phyloP scores from a whole-genome alignment of 2,329 filamentous ascomycete genomes.

The Colletotrichum caudatum region DNA sequence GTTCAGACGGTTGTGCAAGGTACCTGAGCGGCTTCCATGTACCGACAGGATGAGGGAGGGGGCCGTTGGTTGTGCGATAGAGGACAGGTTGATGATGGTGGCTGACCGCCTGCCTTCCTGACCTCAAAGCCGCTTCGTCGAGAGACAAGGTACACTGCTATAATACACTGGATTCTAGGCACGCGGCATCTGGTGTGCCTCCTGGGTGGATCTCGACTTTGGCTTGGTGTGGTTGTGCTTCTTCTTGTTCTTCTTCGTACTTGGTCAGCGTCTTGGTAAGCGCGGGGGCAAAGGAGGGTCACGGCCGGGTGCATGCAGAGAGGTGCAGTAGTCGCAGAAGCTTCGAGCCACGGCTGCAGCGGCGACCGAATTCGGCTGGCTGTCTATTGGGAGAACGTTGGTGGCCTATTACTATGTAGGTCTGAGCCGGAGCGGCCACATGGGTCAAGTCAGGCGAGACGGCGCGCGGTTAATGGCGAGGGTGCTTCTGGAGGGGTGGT shows the following conservation, averaged over 20 bases:
- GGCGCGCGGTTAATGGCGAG: not conserved
- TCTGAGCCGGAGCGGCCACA: conserved; percentile 33
- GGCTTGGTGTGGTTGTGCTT: conserved; percentile 9
- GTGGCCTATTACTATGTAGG: not conserved
- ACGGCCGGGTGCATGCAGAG: conserved; percentile 39
- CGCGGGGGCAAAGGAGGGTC: conserved; percentile 25
- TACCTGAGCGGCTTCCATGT: conserved; percentile 33
- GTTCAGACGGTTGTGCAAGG: conserved; percentile 38
- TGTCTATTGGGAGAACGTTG: conserved; percentile 19
- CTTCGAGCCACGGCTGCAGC: conserved; percentile 40
- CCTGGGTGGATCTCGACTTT: conserved; percentile 17
- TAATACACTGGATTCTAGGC: conserved; percentile 9
- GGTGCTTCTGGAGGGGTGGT: conserved; percentile 1
- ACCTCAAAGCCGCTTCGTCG: conserved; percentile 17
- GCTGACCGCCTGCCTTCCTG: conserved; percentile 23
- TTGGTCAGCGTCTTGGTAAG: conserved; percentile 9
- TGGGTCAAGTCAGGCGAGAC: conserved; percentile 24
- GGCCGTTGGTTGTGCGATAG: conserved; percentile 8
- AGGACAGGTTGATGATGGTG: conserved; percentile 27
- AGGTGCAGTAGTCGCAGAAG: conserved; percentile 39
- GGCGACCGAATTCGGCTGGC: conserved; percentile 35
- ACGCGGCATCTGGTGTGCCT: not conserved
- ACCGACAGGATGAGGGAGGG: conserved; percentile 32
- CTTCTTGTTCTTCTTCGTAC: not conserved
- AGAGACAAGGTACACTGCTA: conserved; percentile 1